Evolutionary conservation across 2,329 filamentous ascomycete species (phyloP), one percentile per base, ranked within the genome.

Genomic region (Phaeophleospora eucalypticola): DNA sequence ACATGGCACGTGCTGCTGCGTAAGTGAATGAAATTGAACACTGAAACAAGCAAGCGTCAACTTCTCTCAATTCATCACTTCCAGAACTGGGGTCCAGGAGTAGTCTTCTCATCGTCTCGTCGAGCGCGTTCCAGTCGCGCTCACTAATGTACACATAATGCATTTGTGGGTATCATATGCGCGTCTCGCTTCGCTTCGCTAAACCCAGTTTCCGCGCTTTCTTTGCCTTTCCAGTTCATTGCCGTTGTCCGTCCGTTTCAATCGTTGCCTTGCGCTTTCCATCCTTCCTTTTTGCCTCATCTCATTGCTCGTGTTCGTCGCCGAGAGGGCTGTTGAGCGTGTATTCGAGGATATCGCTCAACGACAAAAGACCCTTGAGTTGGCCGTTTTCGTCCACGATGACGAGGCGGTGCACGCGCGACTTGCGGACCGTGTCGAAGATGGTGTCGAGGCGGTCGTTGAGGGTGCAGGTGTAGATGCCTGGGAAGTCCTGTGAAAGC

Each of bases 341-440:
- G 66, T 98, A 96, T 62, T 95, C 89, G 57, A 98, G 79, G 57
- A 98, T 96, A 70, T 98, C 93, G 49, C 91, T 97, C 45, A 98
- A 76, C 4, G 90, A 96, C 50, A 98, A 83, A 45, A 98, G 82
- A 38, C 93, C 93, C 66, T 85, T 87, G 45, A 98, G 80, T 58
- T 84, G 83, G 65, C 84, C 88, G 43, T 90, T 80, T 56, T 96
- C 89, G 67, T 98, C 90, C 48, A 98, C 87, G 40, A 98, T 86
- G 46, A 97, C 84, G 55, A 98, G 76, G 53, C 93, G 81, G 70
- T 98, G 93, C 20, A 98, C 91, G 51, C 94, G 81, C 37, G 90
- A 95, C 71, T 91, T 94, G 57, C 91, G 87, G 58, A 98, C 87
- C 1, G 93, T 97, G 67, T 96, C 90, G 66, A 97, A 97, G 58